phyloP scores from a whole-genome alignment of 495 filamentous ascomycete genomes.

The Endocarpon pusillum region DNA sequence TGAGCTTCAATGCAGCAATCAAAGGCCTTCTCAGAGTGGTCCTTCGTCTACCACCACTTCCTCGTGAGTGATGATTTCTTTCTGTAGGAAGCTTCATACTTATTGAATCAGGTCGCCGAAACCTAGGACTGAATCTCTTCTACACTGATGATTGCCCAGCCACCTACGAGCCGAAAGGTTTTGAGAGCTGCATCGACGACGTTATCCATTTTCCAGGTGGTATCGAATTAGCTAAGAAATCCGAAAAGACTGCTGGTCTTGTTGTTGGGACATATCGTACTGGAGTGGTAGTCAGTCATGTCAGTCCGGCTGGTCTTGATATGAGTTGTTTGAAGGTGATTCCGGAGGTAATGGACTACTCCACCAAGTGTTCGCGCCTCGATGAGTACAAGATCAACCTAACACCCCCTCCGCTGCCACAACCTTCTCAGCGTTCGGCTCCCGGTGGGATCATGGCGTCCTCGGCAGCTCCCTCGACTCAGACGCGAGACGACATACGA shows the following conservation, averaged over 20 bases:
- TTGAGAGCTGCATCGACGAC: slow-evolving; percentile 14
- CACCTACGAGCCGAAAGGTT: slow-evolving; percentile 26
- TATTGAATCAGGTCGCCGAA: slow-evolving; percentile 17
- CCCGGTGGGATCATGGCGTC: slow-evolving; percentile 6
- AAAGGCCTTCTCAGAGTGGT: too few species aligned
- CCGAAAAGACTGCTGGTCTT: slow-evolving; percentile 11
- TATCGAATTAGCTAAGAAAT: slow-evolving; percentile 20
- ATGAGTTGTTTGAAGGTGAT: slow-evolving; percentile 19
- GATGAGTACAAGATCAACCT: too few species aligned
- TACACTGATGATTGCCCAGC: slow-evolving; percentile 25
- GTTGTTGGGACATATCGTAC: slow-evolving; percentile 23
- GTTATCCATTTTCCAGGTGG: slow-evolving; percentile 19
- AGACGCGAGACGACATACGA: neutral
- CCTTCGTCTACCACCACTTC: too few species aligned
- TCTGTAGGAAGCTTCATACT: neutral
- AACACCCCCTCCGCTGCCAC: too few species aligned
- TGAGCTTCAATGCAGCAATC: too few species aligned
- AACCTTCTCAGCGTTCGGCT: neutral
- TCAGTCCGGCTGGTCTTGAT: slow-evolving; percentile 14
- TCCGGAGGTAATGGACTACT: too few species aligned
- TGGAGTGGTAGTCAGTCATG: slow-evolving; percentile 7
- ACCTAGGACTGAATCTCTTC: slow-evolving; percentile 27
- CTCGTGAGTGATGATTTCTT: too few species aligned
- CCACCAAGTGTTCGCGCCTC: too few species aligned
- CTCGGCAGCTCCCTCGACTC: slow-evolving; percentile 4